phyloP scores from a whole-genome alignment of 129 eudicot species.

The Rutidosis leptorrhynchoides region DNA sequence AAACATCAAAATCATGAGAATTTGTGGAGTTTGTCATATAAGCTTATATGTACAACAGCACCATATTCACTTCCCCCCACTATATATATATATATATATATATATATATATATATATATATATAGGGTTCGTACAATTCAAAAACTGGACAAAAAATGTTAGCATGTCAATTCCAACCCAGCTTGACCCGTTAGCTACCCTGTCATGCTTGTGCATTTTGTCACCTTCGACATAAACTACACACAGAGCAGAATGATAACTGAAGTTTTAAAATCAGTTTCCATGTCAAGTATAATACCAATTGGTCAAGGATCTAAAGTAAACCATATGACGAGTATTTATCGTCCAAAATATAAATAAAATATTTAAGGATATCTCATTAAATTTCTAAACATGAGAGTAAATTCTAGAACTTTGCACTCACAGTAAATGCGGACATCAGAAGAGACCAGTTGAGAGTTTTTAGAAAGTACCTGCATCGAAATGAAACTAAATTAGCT shows the following conservation, averaged over 20 bases:
- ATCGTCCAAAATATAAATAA: too few species aligned
- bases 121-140: neutral
- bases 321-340: neutral
- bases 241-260: neutral
- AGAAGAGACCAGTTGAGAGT: slow-evolving; percentile 84
- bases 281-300: neutral
- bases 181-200: neutral
- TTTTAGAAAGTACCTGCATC: slow-evolving; percentile 49
- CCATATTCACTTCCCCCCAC: too few species aligned
- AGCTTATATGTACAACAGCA: too few species aligned
- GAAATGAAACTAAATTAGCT: slow-evolving; percentile 7
- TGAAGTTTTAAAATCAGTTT: neutral
- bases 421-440: slow-evolving; percentile 87
- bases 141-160: neutral
- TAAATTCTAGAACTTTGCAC: slow-evolving; percentile 26
- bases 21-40: too few species aligned
- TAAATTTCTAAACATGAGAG: slow-evolving; percentile 14
- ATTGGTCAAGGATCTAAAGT: neutral
- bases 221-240: slow-evolving; percentile 5
- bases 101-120: too few species aligned
- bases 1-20: too few species aligned
- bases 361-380: neutral
- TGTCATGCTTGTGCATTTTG: neutral
- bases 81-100: too few species aligned
- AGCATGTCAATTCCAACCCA: neutral